Percentiles rank a stretch among this genome's conserved stretches.
These are phyloP conservation scores for Parachaetomium inaequale DNA, from an alignment of 495 filamentous ascomycete species.

Conservation along the genomic window DNA sequence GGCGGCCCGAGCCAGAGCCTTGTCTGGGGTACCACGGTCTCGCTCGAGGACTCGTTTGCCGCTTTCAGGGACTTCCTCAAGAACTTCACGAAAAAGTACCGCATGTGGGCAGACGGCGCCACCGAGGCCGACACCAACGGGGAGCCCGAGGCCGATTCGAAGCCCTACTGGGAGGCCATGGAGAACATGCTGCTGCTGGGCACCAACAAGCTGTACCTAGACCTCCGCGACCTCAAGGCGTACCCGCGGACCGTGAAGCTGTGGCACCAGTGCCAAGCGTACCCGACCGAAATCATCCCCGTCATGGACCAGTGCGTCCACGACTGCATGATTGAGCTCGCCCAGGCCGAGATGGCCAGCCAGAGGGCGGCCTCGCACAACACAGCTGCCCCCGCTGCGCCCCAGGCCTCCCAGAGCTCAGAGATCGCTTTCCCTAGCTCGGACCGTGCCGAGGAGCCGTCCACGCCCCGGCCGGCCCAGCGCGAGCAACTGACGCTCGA, in stretches of 20 bases:
- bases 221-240: constrained; percentile 82
- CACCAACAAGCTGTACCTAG: constrained; percentile 77
- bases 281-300: constrained; percentile 92
- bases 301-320: constrained; percentile 94
- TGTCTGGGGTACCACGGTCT: constrained; percentile 98
- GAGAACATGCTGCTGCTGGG: constrained; percentile 87
- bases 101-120: constrained; percentile 81
- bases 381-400: constrained; percentile 41
- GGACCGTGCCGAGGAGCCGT: constrained; percentile 55
- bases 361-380: constrained; percentile 56
- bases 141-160: constrained; percentile 59
- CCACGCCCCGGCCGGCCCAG: constrained; percentile 32
- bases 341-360: constrained; percentile 73
- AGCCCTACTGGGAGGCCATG: constrained; percentile 81
- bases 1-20: constrained; percentile 74
- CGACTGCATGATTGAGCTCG: constrained; percentile 87
- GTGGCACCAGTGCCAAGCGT: constrained; percentile 90
- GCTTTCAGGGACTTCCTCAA: constrained; percentile 86
- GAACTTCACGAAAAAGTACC: constrained; percentile 88
- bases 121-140: constrained; percentile 67
- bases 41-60: constrained; percentile 80
- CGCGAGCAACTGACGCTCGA: constrained; percentile 40
- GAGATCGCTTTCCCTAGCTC: constrained; percentile 71
- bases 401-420: constrained; percentile 55
- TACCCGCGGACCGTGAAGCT: constrained; percentile 90